phyloP scores from a whole-genome alignment of 1,284 basidiomycete species.

The Fomitiporia mediterranea region DNA sequence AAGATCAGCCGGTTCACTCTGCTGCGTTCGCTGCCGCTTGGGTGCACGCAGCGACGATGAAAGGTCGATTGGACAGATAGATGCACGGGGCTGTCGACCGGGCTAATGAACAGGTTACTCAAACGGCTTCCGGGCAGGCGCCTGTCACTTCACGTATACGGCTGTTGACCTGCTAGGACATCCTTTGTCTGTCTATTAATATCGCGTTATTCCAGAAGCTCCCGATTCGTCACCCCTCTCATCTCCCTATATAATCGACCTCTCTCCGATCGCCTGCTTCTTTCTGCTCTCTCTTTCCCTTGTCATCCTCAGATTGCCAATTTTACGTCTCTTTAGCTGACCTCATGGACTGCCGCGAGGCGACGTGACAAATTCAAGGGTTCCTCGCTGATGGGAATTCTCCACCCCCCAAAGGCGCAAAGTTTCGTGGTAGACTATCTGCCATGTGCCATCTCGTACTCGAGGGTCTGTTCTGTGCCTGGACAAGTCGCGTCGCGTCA shows the following conservation, averaged over 20 bases:
- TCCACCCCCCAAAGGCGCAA: no score
- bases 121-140: not conserved
- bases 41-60: not conserved
- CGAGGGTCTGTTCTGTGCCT: not conserved
- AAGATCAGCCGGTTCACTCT: slow-evolving; percentile 5
- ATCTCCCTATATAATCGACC: not conserved
- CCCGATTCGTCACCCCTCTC: not conserved
- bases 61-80: no score
- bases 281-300: not conserved
- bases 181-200: not conserved
- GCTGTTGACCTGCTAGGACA: not conserved
- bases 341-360: no score
- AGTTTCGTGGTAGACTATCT: no score
- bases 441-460: not conserved
- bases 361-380: no score
- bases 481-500: slow-evolving; percentile 1
- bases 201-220: not conserved
- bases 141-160: not conserved
- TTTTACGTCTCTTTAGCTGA: not conserved
- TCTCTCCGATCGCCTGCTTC: not conserved
- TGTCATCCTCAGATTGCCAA: not conserved
- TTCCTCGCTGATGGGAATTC: no score
- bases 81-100: not conserved
- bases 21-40: not conserved
- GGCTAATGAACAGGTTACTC: not conserved